These are phyloP conservation scores for Saccharomycopsis javanensis DNA, from an alignment of 805 yeast genomes.

Conservation along the genomic window DNA sequence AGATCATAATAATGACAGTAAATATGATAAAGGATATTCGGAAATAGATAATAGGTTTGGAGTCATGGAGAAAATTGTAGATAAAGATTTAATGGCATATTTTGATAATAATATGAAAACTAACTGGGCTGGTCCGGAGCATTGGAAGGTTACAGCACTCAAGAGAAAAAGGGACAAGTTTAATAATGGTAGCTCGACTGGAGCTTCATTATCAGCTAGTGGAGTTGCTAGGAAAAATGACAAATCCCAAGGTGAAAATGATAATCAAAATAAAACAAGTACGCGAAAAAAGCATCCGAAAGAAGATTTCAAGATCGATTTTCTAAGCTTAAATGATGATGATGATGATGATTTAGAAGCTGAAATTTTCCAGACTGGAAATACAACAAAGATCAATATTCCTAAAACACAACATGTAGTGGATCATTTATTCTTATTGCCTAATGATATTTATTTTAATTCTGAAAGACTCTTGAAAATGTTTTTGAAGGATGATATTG, in stretches of 20 bases:
- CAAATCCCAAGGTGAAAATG: background rate
- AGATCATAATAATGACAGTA: slow-evolving; percentile 23
- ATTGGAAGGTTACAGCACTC: slow-evolving; percentile 72
- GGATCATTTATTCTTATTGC: slow-evolving; percentile 42
- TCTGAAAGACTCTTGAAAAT: slow-evolving; percentile 58
- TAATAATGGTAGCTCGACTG: background rate
- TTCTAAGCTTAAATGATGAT: slow-evolving; percentile 24
- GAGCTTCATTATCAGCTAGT: background rate
- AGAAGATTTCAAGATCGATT: slow-evolving; percentile 35
- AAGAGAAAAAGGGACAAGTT: slow-evolving; percentile 34
- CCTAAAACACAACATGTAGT: slow-evolving; percentile 35
- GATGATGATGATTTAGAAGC: slow-evolving; percentile 27
- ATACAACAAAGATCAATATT: slow-evolving; percentile 29
- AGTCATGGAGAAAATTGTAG: slow-evolving; percentile 31
- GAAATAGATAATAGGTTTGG: slow-evolving; percentile 21
- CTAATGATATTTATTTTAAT: slow-evolving; percentile 65
- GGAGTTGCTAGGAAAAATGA: slow-evolving; percentile 1
- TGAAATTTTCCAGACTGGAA: slow-evolving; percentile 32
- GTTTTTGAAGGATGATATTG: slow-evolving; percentile 54
- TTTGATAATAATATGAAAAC: slow-evolving; percentile 60
- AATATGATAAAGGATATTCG: slow-evolving; percentile 18
- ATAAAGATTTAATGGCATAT: slow-evolving; percentile 63
- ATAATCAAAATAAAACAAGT: background rate
- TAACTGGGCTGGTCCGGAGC: slow-evolving; percentile 89
- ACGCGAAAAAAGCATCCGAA: slow-evolving; percentile 25